phyloP scores from a whole-genome alignment of 2,329 filamentous ascomycete species.

The Sarocladium strictum region DNA sequence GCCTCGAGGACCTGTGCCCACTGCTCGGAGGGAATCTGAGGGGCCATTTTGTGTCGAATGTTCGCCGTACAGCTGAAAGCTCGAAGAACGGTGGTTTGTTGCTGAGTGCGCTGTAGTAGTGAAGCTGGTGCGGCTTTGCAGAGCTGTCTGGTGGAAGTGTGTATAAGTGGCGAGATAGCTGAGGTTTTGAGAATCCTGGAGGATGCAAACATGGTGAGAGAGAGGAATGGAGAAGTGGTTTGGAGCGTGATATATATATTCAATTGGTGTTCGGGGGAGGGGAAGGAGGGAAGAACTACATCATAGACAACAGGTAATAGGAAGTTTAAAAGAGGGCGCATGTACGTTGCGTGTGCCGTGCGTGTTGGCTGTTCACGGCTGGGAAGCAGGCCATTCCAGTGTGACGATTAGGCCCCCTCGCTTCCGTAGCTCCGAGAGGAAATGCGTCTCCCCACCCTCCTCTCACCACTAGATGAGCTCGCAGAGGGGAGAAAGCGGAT shows the following conservation, averaged over 20 bases:
- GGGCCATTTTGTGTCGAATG: background rate
- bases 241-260: background rate
- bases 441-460: background rate
- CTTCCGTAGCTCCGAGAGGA: slow-evolving; percentile 1
- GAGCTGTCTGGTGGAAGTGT: background rate
- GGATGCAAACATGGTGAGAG: slow-evolving; percentile 2
- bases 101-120: background rate
- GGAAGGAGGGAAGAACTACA: background rate
- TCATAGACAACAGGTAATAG: background rate
- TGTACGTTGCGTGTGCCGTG: background rate
- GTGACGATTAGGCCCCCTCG: background rate
- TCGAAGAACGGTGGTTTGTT: background rate
- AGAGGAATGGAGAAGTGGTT: background rate
- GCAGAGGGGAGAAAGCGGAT: background rate
- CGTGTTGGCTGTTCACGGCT: background rate
- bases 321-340: background rate
- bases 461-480: too few species aligned
- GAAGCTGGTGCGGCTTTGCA: background rate
- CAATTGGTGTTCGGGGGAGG: background rate
- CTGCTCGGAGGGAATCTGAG: slow-evolving; percentile 69
- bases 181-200: background rate
- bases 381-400: background rate
- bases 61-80: background rate
- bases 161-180: background rate
- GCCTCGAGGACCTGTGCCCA: slow-evolving; percentile 89